A percentile compares a stretch with the other conserved stretches of the same genome.
Evolutionary conservation across 768 basidiomycete species (phyloP).

Genomic region (Paxillus rubicundulus): DNA sequence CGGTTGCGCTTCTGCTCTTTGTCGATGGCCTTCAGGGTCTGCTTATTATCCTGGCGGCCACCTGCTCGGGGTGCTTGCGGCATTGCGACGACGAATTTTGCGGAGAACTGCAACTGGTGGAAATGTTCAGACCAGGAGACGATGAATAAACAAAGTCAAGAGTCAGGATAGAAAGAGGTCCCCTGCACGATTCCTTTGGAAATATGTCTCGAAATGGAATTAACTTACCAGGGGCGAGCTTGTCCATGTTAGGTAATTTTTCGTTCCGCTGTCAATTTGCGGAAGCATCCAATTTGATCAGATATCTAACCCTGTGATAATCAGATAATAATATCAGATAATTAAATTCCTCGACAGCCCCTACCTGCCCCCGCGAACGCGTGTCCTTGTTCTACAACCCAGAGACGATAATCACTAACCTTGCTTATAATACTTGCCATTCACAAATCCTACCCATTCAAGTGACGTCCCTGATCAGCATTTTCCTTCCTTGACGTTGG

Average conservation of each 20-base stretch:
- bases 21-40: conserved; percentile 51
- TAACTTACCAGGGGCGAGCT: not conserved
- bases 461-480: too few species aligned
- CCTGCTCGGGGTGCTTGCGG: conserved; percentile 51
- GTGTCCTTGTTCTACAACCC: too few species aligned
- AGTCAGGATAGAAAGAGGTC: not conserved
- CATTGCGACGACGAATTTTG: conserved; percentile 30
- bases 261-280: not conserved
- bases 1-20: conserved; percentile 66
- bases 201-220: conserved; percentile 1
- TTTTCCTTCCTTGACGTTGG: too few species aligned
- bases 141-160: not conserved
- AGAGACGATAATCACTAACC: too few species aligned
- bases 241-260: conserved; percentile 2
- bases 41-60: conserved; percentile 30
- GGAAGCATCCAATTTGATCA: too few species aligned
- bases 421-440: too few species aligned
- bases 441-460: too few species aligned
- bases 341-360: too few species aligned
- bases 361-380: too few species aligned
- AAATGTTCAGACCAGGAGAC: not conserved
- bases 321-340: too few species aligned
- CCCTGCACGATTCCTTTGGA: not conserved
- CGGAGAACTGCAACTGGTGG: too few species aligned
- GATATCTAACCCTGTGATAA: too few species aligned